Conservation (phyloP, 805 yeast species). For the Wickerhamomyces bisporus region DNA sequence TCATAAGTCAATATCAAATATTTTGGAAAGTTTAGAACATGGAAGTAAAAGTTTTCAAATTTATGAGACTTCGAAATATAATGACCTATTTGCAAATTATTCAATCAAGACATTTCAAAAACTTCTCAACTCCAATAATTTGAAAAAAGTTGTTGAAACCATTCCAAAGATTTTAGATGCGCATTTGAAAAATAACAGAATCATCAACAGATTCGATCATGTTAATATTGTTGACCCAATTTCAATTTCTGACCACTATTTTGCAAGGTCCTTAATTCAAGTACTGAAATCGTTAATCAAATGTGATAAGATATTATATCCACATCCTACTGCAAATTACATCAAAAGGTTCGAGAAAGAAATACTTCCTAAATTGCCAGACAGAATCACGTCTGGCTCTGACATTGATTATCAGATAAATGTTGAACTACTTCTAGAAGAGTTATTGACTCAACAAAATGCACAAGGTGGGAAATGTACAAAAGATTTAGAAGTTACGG, state of each 20-base stretch:
- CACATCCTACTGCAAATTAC: slow-evolving; percentile 13
- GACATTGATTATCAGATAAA: slow-evolving; percentile 1
- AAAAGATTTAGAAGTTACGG: slow-evolving; percentile 1
- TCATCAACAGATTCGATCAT: slow-evolving; percentile 4
- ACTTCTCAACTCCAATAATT: slow-evolving; percentile 13
- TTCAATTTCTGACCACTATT: slow-evolving; percentile 16
- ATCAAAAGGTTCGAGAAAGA: slow-evolving; percentile 8
- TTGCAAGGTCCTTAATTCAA: slow-evolving; percentile 6
- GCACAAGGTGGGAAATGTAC: neutral
- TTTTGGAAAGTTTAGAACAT: slow-evolving; percentile 8
- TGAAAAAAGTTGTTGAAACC: slow-evolving; percentile 6
- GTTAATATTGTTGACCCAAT: slow-evolving; percentile 15
- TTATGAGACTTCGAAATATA: slow-evolving; percentile 4
- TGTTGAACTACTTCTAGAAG: slow-evolving; percentile 5
- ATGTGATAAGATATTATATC: slow-evolving; percentile 9
- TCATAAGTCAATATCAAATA: slow-evolving; percentile 2
- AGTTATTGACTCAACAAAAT: slow-evolving; percentile 2
- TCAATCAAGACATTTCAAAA: slow-evolving; percentile 9
- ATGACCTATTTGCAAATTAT: slow-evolving; percentile 15
- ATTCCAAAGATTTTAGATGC: slow-evolving; percentile 12
- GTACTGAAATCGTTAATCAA: slow-evolving; percentile 6
- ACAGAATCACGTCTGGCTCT: slow-evolving; percentile 5
- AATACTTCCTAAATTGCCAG: slow-evolving; percentile 7
- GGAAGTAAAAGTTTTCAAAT: slow-evolving; percentile 10
- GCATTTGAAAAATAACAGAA: slow-evolving; percentile 10